Evolutionary conservation across 352 stramenopile species (phyloP), one percentile per base, ranked within the genome.

Genomic region (Phytophthora boehmeriae): DNA sequence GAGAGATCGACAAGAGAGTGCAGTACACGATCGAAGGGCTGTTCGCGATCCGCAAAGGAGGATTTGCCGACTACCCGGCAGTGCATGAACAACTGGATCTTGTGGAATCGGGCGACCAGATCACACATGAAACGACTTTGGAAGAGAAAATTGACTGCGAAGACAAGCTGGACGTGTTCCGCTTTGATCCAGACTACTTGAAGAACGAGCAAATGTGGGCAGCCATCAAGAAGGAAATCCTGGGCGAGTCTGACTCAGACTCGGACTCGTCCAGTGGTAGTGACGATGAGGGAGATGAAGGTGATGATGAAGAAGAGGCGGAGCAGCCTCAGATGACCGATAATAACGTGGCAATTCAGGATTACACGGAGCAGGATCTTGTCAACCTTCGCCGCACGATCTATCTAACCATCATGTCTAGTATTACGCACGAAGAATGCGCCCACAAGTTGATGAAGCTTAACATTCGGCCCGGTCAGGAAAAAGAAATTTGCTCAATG

Each of bases 351-450:
- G 62, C 54, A n/a, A 98, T 99, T 52, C 88, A 99, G 61, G 98
- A 99, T 73, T 87, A 99, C 52, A 98, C 96, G 5, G 98, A 99
- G 71, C 92, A 98, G 45, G 97, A 98, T 66, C 82, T 99, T 19
- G 95, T 99, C 52, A 98, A 99, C 73, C 73, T 99, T 47, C 92
- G 97, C 8, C 88, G 97, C 34, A 99, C 96, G 22, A 99, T 99
- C 60, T 99, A 99, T 72, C 71, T 99, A 52, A 99, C 97, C 9
- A 99, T 99, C 73, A 99, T 99, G 97, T 99, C 94, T 22, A 98
- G 92, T 70, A 97, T 99, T 17, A 97, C 92, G 4, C 98, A 99
- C 76, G 98, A 99, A 80, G 98, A 99, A 72, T 99, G 96, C 57
- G 93, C 94, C 9, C 98, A 99, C 86, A 99, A 99, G 75, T 80